A percentile compares a stretch with the other conserved stretches of the same genome.
Conservation (phyloP, 495 filamentous ascomycete species). For the Massariosphaeria phaeospora region DNA sequence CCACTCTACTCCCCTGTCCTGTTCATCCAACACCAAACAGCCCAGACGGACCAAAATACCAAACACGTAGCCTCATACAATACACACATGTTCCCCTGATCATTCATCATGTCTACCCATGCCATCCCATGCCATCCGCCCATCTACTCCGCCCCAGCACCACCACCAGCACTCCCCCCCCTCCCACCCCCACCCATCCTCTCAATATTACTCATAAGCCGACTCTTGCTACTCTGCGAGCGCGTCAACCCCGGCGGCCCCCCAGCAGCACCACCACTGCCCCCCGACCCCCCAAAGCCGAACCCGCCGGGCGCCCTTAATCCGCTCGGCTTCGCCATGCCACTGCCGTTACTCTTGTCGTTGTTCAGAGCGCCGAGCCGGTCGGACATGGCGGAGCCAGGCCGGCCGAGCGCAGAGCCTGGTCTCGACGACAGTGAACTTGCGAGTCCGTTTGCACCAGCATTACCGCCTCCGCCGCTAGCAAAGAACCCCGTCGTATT, state of each 20-base stretch:
- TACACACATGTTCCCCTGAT: no score
- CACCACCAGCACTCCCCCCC: no score
- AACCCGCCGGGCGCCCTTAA: conserved; percentile 27
- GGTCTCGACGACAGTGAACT: conserved; percentile 1
- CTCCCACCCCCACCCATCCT: conserved; percentile 25
- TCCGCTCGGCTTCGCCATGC: conserved; percentile 20
- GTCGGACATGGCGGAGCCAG: conserved; percentile 18
- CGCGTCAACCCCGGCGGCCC: conserved; percentile 1
- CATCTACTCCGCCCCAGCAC: no score
- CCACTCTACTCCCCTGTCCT: no score
- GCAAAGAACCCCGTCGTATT: conserved; percentile 1
- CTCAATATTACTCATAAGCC: conserved; percentile 32
- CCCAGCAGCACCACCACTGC: no score
- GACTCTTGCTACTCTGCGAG: conserved; percentile 26
- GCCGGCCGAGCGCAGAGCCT: conserved; percentile 17
- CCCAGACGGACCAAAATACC: no score
- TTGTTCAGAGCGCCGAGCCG: conserved; percentile 11
- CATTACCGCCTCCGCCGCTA: not conserved
- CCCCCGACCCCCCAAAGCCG: conserved; percentile 3
- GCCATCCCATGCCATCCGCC: no score
- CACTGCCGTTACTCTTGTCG: not conserved
- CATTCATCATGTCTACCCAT: no score
- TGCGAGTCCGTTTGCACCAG: not conserved
- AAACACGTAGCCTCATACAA: no score
- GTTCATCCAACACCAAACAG: no score